A percentile compares a stretch with the other conserved stretches of the same genome.
These are phyloP conservation scores for Hevea brasiliensis DNA, from an alignment of 345 rosid genomes.

Conservation along the genomic window DNA sequence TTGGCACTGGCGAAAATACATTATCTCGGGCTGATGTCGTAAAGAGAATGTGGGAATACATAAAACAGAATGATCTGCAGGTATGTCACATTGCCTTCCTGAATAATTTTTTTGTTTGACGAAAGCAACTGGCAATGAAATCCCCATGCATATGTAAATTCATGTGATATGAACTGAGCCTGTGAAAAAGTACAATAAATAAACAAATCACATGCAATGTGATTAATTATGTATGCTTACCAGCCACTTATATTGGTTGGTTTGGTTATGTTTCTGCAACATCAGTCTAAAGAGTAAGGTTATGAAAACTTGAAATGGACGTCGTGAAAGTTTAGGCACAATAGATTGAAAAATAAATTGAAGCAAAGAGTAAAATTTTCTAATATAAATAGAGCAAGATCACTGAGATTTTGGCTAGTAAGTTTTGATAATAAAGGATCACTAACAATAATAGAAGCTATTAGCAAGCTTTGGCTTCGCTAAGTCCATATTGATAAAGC, in stretches of 20 bases:
- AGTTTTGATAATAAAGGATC: not conserved
- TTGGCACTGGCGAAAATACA: conserved; percentile 62
- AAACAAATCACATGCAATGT: not conserved
- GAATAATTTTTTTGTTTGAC: not conserved
- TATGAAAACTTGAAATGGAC: not conserved
- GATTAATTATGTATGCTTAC: not conserved
- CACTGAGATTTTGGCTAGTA: not conserved
- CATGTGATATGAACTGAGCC: not conserved
- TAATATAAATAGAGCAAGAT: not conserved
- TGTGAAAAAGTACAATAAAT: not conserved
- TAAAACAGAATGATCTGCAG: conserved; percentile 63
- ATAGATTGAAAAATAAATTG: conserved; percentile 2
- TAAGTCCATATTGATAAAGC: not conserved
- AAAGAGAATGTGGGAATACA: conserved; percentile 65
- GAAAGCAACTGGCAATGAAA: not conserved
- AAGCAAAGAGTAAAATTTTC: not conserved
- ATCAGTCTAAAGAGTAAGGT: not conserved
- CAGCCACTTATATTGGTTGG: not conserved
- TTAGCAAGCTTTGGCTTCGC: not conserved
- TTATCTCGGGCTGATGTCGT: conserved; percentile 53
- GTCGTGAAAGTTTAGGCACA: not conserved
- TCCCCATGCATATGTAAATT: not conserved
- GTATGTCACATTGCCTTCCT: conserved; percentile 29
- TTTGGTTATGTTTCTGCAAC: not conserved
- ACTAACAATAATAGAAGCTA: not conserved